Evolutionary conservation across 148 eudicot species (phyloP).

Genomic region (Mesembryanthemum crystallinum): DNA sequence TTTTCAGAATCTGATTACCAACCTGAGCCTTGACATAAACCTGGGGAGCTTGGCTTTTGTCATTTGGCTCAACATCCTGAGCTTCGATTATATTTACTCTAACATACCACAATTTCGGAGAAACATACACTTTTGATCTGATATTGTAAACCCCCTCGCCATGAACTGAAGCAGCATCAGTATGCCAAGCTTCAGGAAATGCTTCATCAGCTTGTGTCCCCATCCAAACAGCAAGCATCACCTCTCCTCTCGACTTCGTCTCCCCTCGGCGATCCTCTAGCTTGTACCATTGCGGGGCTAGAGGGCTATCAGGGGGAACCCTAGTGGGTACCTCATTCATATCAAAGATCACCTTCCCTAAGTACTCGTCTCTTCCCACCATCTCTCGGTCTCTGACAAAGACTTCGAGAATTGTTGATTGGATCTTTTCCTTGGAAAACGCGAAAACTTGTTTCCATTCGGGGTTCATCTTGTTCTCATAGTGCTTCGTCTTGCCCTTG

Average conservation of each 20-base stretch:
- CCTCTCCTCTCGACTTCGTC: conserved; percentile 36
- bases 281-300: conserved; percentile 48
- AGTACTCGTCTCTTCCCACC: conserved; percentile 44
- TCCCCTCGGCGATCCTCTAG: conserved; percentile 45
- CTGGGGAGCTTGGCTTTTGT: conserved; percentile 34
- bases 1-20: conserved; percentile 35
- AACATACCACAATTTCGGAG: conserved; percentile 46
- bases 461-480: conserved; percentile 35
- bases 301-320: conserved; percentile 50
- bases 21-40: conserved; percentile 37
- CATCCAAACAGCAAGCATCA: conserved; percentile 52
- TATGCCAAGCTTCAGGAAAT: conserved; percentile 51
- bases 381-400: conserved; percentile 39
- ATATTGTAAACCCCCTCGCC: conserved; percentile 42
- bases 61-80: conserved; percentile 42
- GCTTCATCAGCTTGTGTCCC: conserved; percentile 55
- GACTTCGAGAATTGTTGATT: conserved; percentile 41
- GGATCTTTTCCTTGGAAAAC: conserved; percentile 44
- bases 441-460: conserved; percentile 50
- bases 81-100: conserved; percentile 46
- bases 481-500: conserved; percentile 42
- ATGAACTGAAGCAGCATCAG: conserved; percentile 37
- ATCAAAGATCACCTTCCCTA: conserved; percentile 44
- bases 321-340: conserved; percentile 41
- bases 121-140: conserved; percentile 43